These are phyloP conservation scores for Usnea hakonensis DNA, from an alignment of 495 filamentous ascomycete species.

Conservation along the genomic window DNA sequence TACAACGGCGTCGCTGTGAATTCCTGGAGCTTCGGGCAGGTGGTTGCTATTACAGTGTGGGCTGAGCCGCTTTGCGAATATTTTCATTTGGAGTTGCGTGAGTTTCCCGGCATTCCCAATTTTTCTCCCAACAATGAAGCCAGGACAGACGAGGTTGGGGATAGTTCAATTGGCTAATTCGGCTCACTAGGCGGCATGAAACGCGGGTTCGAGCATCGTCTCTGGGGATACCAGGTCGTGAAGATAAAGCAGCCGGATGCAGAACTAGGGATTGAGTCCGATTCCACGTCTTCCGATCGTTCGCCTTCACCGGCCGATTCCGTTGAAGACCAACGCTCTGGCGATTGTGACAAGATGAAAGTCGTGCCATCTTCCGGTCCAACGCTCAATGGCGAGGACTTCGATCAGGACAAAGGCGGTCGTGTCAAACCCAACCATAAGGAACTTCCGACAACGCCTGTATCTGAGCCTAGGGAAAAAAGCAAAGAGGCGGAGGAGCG, in stretches of 20 bases:
- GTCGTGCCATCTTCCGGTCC: not conserved
- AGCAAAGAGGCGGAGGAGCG: not conserved
- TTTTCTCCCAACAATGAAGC: not conserved
- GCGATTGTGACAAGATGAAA: not conserved
- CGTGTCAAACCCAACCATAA: not conserved
- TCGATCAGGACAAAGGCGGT: not conserved
- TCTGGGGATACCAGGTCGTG: conserved; percentile 7
- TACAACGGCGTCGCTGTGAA: conserved; percentile 1
- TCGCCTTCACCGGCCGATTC: not conserved
- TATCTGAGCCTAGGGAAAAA: not conserved
- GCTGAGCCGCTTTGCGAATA: conserved; percentile 18
- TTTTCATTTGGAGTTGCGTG: conserved; percentile 21
- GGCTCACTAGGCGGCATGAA: conserved; percentile 15
- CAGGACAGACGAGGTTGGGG: too few species aligned
- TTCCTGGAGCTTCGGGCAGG: conserved; percentile 23
- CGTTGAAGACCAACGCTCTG: not conserved
- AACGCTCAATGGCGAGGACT: not conserved
- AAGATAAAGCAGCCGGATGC: conserved; percentile 2
- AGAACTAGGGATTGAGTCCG: not conserved
- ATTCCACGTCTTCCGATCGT: not conserved
- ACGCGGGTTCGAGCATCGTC: conserved; percentile 20
- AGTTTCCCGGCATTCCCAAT: not conserved
- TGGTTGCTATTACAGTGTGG: conserved; percentile 23
- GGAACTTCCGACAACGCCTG: not conserved
- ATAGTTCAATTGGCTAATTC: not conserved